A percentile compares a stretch with the other conserved stretches of the same genome.
Conservation (phyloP, 2,329 filamentous ascomycete species). For the Fusarium albosuccineum region DNA sequence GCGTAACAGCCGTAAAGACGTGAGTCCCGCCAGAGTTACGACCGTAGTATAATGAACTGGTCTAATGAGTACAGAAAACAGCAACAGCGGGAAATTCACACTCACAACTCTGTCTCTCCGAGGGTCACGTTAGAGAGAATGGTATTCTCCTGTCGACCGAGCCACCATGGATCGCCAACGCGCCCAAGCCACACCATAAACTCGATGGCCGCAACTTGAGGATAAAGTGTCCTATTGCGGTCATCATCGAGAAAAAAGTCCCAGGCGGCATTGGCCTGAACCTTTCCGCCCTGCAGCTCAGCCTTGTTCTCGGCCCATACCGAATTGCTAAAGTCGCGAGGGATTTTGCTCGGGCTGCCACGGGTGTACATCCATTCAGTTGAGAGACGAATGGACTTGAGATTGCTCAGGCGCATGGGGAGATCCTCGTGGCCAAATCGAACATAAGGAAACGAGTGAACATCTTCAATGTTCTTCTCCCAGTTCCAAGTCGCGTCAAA, state of each 20-base stretch:
- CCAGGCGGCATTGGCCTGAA: conserved; percentile 43
- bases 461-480: conserved; percentile 40
- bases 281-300: conserved; percentile 8
- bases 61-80: too few species aligned
- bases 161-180: conserved; percentile 46
- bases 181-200: conserved; percentile 45
- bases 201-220: conserved; percentile 40
- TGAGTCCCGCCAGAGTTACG: conserved; percentile 42
- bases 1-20: conserved; percentile 41
- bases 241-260: conserved; percentile 46
- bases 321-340: conserved; percentile 24
- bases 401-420: conserved; percentile 37
- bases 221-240: conserved; percentile 37
- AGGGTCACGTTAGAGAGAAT: conserved; percentile 41
- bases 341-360: conserved; percentile 12
- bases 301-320: conserved; percentile 37
- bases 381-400: conserved; percentile 36
- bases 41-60: conserved; percentile 40
- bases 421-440: conserved; percentile 37
- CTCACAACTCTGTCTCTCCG: conserved; percentile 43
- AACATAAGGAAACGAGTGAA: conserved; percentile 45
- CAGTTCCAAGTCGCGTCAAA: conserved; percentile 44
- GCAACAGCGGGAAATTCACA: background rate
- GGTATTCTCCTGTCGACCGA: conserved; percentile 34
- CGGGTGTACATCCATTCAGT: conserved; percentile 44